phyloP scores from a whole-genome alignment of 2,329 filamentous ascomycete genomes.

The Stromatinia cepivora region DNA sequence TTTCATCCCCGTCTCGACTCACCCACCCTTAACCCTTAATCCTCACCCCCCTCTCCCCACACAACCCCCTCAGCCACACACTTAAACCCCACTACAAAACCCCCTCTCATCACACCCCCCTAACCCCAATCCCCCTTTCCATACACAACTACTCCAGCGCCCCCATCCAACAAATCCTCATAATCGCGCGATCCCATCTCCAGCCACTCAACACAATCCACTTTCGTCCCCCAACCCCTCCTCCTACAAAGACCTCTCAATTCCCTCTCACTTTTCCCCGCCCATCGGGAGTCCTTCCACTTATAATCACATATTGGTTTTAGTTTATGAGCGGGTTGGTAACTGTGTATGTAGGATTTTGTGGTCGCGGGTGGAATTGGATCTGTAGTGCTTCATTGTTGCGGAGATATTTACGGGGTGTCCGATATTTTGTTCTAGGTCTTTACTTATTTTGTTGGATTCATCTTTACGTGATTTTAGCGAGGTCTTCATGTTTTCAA shows the following conservation, averaged over 20 bases:
- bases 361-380: neutral
- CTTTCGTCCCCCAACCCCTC: constrained; percentile 21
- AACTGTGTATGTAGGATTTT: constrained; percentile 12
- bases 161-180: neutral
- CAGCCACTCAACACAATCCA: neutral
- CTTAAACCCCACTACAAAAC: no score
- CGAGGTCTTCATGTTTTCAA: neutral
- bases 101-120: no score
- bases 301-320: constrained; percentile 27
- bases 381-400: neutral
- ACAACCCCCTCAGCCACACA: no score
- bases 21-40: no score
- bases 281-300: constrained; percentile 33
- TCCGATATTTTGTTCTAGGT: constrained; percentile 27
- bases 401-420: constrained; percentile 22
- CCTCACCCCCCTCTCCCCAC: no score
- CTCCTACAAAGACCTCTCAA: constrained; percentile 25
- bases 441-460: neutral
- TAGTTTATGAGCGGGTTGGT: neutral
- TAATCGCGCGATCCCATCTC: neutral
- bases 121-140: neutral
- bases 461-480: neutral
- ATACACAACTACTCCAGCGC: neutral
- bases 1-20: no score
- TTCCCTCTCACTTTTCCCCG: constrained; percentile 25